These are phyloP conservation scores for Tuctoria greenei DNA, from an alignment of 176 grass and related monocot genomes.

Conservation along the genomic window DNA sequence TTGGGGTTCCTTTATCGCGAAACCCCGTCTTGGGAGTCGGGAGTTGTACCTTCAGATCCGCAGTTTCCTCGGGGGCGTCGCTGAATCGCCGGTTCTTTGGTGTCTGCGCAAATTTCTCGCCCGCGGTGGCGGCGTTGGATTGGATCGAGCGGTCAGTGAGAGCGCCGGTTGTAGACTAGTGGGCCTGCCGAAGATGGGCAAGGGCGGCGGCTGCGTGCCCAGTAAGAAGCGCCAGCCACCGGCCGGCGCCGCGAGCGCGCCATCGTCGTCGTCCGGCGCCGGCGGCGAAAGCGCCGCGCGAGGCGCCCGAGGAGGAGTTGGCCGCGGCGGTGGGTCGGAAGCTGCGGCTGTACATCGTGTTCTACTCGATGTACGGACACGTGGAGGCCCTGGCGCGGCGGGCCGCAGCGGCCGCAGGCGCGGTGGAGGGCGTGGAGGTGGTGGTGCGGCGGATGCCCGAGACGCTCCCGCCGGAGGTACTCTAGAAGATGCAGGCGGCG, in stretches of 20 bases:
- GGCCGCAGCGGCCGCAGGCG: slow-evolving; percentile 54
- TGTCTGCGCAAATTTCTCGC: slow-evolving; percentile 37
- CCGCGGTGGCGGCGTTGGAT: slow-evolving; percentile 26
- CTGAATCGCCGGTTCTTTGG: slow-evolving; percentile 38
- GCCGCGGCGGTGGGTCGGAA: slow-evolving; percentile 23
- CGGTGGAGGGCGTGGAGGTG: slow-evolving; percentile 65
- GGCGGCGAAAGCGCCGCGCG: slow-evolving; percentile 16
- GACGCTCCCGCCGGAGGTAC: slow-evolving; percentile 54
- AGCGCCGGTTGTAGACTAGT: slow-evolving; percentile 2
- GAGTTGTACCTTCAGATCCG: slow-evolving; percentile 44
- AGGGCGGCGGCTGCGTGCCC: slow-evolving; percentile 81
- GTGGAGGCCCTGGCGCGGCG: slow-evolving; percentile 66
- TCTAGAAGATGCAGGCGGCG: slow-evolving; percentile 65
- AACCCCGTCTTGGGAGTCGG: background rate
- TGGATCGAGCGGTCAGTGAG: background rate
- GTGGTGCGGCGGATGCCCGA: slow-evolving; percentile 70
- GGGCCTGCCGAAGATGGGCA: slow-evolving; percentile 59
- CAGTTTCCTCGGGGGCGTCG: slow-evolving; percentile 14
- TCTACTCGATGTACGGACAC: slow-evolving; percentile 96
- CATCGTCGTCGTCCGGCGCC: slow-evolving; percentile 34
- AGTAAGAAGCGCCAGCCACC: slow-evolving; percentile 75
- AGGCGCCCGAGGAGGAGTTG: slow-evolving; percentile 34
- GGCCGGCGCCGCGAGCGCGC: slow-evolving; percentile 22
- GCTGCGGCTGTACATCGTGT: slow-evolving; percentile 71
- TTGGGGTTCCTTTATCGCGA: slow-evolving; percentile 1